Base-by-base conservation (phyloP, 208 protist genomes). In the Leishmania gerbilli region DNA sequence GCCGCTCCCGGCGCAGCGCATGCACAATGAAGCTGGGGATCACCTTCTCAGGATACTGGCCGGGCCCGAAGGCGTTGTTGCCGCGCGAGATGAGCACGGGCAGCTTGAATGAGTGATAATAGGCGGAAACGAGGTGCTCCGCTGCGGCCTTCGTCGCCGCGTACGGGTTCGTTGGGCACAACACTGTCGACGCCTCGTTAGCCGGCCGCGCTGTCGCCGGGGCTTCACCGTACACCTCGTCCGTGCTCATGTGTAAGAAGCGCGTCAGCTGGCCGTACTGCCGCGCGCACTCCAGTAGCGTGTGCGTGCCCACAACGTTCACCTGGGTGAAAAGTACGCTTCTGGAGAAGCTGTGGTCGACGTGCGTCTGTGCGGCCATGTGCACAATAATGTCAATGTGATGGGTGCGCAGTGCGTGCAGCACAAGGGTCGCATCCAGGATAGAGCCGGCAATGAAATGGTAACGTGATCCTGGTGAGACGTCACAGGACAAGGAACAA, bases 131-230 rank as follows among this genome's bases (percentile, higher is more conserved):
- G 69, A 98, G 89, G 81, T 95, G 89, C 83, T 96, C 94, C 9
- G 79, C 89, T 1, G 89, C 91, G 31, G 93, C 95, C 89, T 99
- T 99, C 24, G 94, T 96, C 45, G 92, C 93, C 0, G 98, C 91
- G 75, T 99, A 99, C 13, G 98, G 98, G 83, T 99, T 99, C 17
- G 98, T 99, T 40, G 98, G 98, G 64, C 93, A 89, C 81, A 99
- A 81, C 64, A 91, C 88, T 45, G 80, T 82, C 15, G 81, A 82
- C 71, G 96, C 88, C 51, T 86, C 80, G 67, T 87, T 84, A 2
- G 79, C 62, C 55, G 76, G 40, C 2, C 24, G 65, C 27, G 3
- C 60, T 19, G 47, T 42, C 47, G 77, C 76, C 11, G 34, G 69
- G 5, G 89, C 86, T 78, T 99, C 93, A 40, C 98, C 98, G 84